Base-by-base conservation (phyloP, 169 alveolate genomes). In the Besnoitia besnoiti region DNA sequence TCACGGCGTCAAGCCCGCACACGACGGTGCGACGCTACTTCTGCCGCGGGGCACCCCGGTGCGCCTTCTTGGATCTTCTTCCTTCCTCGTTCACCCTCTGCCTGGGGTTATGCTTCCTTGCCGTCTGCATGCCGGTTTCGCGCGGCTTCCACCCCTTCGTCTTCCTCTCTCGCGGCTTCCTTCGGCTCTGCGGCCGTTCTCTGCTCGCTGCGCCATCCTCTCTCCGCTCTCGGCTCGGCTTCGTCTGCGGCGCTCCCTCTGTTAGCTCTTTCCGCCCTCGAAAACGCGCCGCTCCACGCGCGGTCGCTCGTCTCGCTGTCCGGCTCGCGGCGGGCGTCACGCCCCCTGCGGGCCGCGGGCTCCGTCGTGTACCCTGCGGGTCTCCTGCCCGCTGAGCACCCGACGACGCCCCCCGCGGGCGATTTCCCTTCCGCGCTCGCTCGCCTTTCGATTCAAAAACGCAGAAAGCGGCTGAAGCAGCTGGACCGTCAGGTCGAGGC, bases 231-330 rank as follows among this genome's bases (percentile, higher is more conserved):
- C 39, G 42, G 5, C n/a, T 62, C 33, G 49, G 12, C 33, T 44
- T 75, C 85, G 19, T n/a, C 85, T 75, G 47, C 50, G 33, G 30
- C 46, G 80, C 80, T 30, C 49, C 24, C 85, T 75, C 79, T 75
- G 40, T 27, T 8, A 7, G 16, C n/a, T n/a, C n/a, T n/a, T n/a
- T n/a, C n/a, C n/a, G n/a, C n/a, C n/a, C n/a, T n/a, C n/a, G n/a
- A n/a, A n/a, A n/a, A n/a, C 37, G 76, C 76, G 10, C 40, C 76
- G 76, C 40, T 12, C 37, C 76, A 24, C 76, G 33, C 76, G 76
- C 76, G 12, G 10, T n/a, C 19, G 14, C 80, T 16, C n/a, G 2
- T 35, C 80, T 67, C 44, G 8, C 44, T 67, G 39, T 16, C 44
- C 47, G 46, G 24, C 44, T 35, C 80, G 80, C 40, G 21, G 39